Conservation (phyloP, 805 yeast genomes). For the Saturnispora saitoi region DNA sequence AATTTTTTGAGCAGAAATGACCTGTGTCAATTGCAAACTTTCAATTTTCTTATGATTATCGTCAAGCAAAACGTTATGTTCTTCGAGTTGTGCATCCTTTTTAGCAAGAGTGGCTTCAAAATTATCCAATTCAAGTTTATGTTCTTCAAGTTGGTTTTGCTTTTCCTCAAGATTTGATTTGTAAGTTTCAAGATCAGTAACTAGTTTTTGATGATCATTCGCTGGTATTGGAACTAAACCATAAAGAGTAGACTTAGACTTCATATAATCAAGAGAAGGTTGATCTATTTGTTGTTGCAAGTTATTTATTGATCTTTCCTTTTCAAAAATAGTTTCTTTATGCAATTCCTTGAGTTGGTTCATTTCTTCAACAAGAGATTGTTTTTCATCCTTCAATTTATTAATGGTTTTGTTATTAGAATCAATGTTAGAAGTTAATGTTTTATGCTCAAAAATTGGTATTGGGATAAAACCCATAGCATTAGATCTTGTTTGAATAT, state of each 20-base stretch:
- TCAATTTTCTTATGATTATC: background rate
- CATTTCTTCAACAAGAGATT: background rate
- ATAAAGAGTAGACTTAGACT: slow-evolving; percentile 23
- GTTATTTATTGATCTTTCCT: background rate
- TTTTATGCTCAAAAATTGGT: slow-evolving; percentile 15
- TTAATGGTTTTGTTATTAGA: background rate
- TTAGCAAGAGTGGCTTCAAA: background rate
- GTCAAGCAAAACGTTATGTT: background rate
- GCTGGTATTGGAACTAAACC: slow-evolving; percentile 25
- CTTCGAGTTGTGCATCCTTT: background rate
- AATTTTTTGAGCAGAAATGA: background rate
- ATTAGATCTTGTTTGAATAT: slow-evolving; percentile 17
- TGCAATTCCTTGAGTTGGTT: background rate
- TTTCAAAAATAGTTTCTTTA: background rate
- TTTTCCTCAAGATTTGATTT: background rate
- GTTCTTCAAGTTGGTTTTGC: too few relatives aligned
- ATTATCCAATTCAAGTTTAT: background rate
- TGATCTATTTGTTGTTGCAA: slow-evolving; percentile 4
- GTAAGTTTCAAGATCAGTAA: slow-evolving; percentile 3
- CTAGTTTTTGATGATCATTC: slow-evolving; percentile 8
- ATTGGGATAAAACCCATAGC: slow-evolving; percentile 15
- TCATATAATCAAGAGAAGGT: slow-evolving; percentile 15
- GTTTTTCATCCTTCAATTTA: slow-evolving; percentile 1
- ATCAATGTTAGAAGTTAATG: background rate
- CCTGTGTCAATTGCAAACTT: background rate